Conservation (phyloP, 2,329 filamentous ascomycete genomes). For the Aspergillus vadensis region DNA sequence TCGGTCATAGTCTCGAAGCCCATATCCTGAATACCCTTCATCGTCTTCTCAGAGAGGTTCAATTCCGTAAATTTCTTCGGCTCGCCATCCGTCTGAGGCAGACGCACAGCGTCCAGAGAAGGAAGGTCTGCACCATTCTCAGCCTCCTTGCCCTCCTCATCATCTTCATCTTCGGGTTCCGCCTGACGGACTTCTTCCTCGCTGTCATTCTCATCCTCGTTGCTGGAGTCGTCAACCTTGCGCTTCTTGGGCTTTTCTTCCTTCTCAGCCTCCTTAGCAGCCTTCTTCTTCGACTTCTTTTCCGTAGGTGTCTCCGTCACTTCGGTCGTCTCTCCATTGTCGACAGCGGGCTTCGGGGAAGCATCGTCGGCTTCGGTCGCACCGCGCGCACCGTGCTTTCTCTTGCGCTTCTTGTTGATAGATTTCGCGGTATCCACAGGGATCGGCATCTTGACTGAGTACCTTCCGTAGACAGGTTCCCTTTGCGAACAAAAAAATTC, state of each 20-base stretch:
- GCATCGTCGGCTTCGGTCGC: slow-evolving; percentile 30
- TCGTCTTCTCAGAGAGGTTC: slow-evolving; percentile 82
- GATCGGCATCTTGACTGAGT: slow-evolving; percentile 33
- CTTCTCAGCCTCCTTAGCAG: slow-evolving; percentile 20
- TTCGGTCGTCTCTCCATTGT: slow-evolving; percentile 26
- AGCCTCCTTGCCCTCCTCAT: slow-evolving; percentile 35
- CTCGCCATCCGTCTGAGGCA: slow-evolving; percentile 60
- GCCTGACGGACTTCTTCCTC: slow-evolving; percentile 28
- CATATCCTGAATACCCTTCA: slow-evolving; percentile 87
- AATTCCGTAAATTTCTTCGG: slow-evolving; percentile 77
- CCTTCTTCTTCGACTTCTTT: slow-evolving; percentile 21
- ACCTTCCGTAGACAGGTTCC: slow-evolving; percentile 13
- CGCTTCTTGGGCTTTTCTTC: slow-evolving; percentile 41
- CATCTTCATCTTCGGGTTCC: slow-evolving; percentile 36
- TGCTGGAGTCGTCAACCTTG: slow-evolving; percentile 38
- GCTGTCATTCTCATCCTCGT: slow-evolving; percentile 38
- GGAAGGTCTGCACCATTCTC: slow-evolving; percentile 52
- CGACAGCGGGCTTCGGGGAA: slow-evolving; percentile 28
- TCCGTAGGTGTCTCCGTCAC: slow-evolving; percentile 19
- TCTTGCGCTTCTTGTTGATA: slow-evolving; percentile 49
- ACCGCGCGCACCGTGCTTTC: slow-evolving; percentile 41
- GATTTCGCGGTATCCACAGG: slow-evolving; percentile 43
- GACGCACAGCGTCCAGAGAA: slow-evolving; percentile 53
- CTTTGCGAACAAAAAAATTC: slow-evolving; percentile 10
- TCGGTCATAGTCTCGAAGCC: slow-evolving; percentile 94